These are phyloP conservation scores for Pascua sp. DNA, from an alignment of 1,284 basidiomycete species.

Conservation along the genomic window DNA sequence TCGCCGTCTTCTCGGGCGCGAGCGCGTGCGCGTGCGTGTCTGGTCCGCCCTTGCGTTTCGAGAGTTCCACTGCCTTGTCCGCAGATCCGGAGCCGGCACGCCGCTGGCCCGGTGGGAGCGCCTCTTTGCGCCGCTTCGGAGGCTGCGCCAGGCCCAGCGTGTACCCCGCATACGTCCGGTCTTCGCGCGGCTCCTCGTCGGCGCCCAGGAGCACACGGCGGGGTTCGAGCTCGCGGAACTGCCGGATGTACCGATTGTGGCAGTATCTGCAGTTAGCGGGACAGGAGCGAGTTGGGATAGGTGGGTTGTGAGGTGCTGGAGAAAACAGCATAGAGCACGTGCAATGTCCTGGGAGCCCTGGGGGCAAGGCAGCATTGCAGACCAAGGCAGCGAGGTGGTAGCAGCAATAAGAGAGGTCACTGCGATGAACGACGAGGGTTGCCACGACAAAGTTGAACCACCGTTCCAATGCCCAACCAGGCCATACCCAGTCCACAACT, in stretches of 20 bases:
- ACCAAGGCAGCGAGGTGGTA: no score
- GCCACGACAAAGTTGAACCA: no score
- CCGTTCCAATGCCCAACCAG: no score
- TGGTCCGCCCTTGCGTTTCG: background rate
- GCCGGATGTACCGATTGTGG: constrained; percentile 80
- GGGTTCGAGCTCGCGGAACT: constrained; percentile 71
- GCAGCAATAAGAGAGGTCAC: no score
- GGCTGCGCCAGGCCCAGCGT: background rate
- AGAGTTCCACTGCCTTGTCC: background rate
- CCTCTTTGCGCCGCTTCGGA: constrained; percentile 54
- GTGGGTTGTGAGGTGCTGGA: no score
- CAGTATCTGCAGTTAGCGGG: constrained; percentile 58
- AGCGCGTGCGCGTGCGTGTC: background rate
- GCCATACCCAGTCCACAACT: no score
- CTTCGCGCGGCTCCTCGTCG: no score
- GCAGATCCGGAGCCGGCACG: constrained; percentile 16
- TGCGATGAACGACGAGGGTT: no score
- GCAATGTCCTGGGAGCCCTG: no score
- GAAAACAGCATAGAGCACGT: no score
- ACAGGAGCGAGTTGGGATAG: background rate
- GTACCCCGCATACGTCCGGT: background rate
- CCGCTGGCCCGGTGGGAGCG: constrained; percentile 24
- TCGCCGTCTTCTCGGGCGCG: constrained; percentile 24
- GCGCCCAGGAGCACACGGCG: background rate
- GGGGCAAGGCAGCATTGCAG: no score